Conservation (phyloP, 441 rosid species). For the Viola pubescens region DNA sequence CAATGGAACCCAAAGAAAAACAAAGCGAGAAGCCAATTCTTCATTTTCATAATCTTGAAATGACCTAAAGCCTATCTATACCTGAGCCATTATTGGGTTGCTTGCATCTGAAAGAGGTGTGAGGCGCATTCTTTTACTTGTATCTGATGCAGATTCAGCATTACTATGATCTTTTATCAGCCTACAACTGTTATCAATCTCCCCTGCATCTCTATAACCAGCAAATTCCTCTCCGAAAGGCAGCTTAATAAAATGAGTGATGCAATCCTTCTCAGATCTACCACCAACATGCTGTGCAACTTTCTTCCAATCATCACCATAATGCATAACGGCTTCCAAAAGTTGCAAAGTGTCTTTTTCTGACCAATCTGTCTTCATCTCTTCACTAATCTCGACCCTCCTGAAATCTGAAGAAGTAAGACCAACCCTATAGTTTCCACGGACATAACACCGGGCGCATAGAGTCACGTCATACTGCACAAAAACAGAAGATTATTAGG, state of each 20-base stretch:
- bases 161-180: slow-evolving; percentile 26
- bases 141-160: slow-evolving; percentile 31
- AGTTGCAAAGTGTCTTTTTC: slow-evolving; percentile 82
- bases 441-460: slow-evolving; percentile 94
- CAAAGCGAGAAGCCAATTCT: neutral
- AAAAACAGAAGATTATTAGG: neutral
- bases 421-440: slow-evolving; percentile 76
- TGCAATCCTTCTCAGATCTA: slow-evolving; percentile 79
- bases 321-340: slow-evolving; percentile 73
- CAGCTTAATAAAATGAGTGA: slow-evolving; percentile 71
- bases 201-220: slow-evolving; percentile 39
- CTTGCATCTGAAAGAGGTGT: slow-evolving; percentile 94
- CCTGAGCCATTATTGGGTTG: slow-evolving; percentile 99
- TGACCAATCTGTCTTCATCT: slow-evolving; percentile 68
- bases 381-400: slow-evolving; percentile 80
- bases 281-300: slow-evolving; percentile 78
- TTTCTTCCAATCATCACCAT: slow-evolving; percentile 88
- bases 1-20: neutral
- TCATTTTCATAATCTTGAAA: neutral
- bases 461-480: slow-evolving; percentile 76
- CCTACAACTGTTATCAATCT: slow-evolving; percentile 25
- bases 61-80: slow-evolving; percentile 17
- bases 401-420: slow-evolving; percentile 75
- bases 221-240: slow-evolving; percentile 71
- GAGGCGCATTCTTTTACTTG: slow-evolving; percentile 52